These are phyloP conservation scores for Excoecaria cochinchinensis DNA, from an alignment of 345 rosid genomes.

Conservation along the genomic window DNA sequence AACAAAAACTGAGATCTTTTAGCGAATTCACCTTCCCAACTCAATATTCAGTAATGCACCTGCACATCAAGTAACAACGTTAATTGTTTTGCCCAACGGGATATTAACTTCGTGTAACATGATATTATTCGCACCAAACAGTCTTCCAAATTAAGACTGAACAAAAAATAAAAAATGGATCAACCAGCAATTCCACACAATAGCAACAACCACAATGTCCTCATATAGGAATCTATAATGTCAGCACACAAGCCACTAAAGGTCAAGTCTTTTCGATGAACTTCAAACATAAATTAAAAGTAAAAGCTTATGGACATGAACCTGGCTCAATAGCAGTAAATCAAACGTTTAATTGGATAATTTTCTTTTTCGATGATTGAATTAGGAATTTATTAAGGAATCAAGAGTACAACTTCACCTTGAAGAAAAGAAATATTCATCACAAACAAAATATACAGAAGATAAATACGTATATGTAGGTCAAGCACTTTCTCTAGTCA, in stretches of 20 bases:
- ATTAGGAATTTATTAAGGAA: not conserved
- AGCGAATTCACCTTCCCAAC: slow-evolving; percentile 11
- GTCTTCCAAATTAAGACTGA: not conserved
- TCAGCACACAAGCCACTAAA: not conserved
- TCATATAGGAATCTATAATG: not conserved
- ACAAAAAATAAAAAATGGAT: not conserved
- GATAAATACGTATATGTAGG: not conserved
- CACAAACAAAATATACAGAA: not conserved
- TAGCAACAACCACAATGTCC: not conserved
- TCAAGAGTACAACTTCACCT: not conserved
- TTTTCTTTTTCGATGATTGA: not conserved
- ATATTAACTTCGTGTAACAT: too few species aligned
- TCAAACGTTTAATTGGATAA: not conserved
- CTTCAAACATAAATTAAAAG: not conserved
- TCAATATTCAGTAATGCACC: slow-evolving; percentile 12
- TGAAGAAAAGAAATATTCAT: not conserved
- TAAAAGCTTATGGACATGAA: not conserved
- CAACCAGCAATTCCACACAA: not conserved
- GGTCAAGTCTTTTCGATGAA: not conserved
- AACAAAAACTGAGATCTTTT: not conserved
- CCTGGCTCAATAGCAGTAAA: not conserved
- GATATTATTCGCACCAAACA: not conserved
- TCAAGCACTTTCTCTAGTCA: not conserved
- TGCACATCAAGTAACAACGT: not conserved
- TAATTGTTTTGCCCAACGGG: not conserved